Base-by-base conservation (phyloP, 306 rosid species). In the Inga oerstediana region DNA sequence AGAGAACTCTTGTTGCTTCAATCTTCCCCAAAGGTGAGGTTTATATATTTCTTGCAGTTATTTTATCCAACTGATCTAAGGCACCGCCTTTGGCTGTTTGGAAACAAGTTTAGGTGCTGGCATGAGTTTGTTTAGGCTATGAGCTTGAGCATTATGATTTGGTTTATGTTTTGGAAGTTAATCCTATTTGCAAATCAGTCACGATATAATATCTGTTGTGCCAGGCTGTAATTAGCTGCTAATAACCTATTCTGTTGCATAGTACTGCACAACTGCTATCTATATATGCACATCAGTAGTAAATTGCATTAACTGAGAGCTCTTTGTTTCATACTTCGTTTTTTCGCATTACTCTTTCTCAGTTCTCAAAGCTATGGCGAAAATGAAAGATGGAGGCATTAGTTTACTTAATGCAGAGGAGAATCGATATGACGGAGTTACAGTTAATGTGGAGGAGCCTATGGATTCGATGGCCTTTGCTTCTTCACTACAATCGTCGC, bases 361-460 rank as follows among this genome's bases (percentile, higher is more conserved):
- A 27, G 30, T 27, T 27, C 30, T 27, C 30, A 27, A 27, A 27
- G 30, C 30, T 27, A 74, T 74, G 5, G 84, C 79, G 69, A 43
- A 62, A 77, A 82, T 80, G 89, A 83, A 22, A 73, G 39, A 51
- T 59, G 45, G 81, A 58, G 80, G 35, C 76, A 27, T 72, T 72
- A 78, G 81, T 54, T 7, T 62, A 64, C 70, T 95, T 20, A 80
- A n/a, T 51, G 87, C 90, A 24, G 80, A 41, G 64, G 87, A 93
- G 16, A 97, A 93, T 85, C 39, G 9, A 59, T 85, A 91, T 84
- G 98, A 91, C 22, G 98, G 98, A 66, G 87, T 95, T 78, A 58
- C 58, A 68, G 84, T 95, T 45, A 89, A 86, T 24, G 72, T 95
- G 61, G 85, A 88, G 27, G 85, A 89, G 8, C 81, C 89, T 20